A percentile compares a stretch with the other conserved stretches of the same genome.
Evolutionary conservation across 1,284 basidiomycete species (phyloP).

Genomic region (Malassezia brasiliensis): DNA sequence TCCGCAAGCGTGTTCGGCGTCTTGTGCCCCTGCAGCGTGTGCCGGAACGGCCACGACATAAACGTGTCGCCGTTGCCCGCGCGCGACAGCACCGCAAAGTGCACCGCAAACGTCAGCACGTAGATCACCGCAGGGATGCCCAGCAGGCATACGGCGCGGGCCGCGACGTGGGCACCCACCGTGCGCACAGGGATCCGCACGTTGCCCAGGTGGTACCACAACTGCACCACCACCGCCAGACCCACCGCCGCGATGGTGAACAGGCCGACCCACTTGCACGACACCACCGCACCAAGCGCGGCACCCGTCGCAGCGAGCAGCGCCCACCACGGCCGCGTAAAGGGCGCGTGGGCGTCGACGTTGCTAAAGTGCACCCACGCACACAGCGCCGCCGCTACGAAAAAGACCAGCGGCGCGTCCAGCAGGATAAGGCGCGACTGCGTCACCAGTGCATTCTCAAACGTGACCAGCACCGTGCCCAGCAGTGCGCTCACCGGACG

Average conservation of each 20-base stretch:
- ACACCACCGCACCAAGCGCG: constrained; percentile 78
- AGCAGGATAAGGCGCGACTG: constrained; percentile 94
- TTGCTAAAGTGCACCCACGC: constrained; percentile 83
- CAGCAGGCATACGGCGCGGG: constrained; percentile 80
- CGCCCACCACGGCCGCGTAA: constrained; percentile 79
- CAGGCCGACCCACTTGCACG: constrained; percentile 96
- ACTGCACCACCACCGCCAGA: constrained; percentile 68
- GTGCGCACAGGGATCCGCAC: constrained; percentile 64
- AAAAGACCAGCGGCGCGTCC: constrained; percentile 93
- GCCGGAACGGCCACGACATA: constrained; percentile 98
- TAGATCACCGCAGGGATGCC: constrained; percentile 75
- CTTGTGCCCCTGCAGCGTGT: constrained; percentile 77
- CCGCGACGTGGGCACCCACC: constrained; percentile 74
- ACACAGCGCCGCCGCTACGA: constrained; percentile 80
- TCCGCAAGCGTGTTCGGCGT: constrained; percentile 87
- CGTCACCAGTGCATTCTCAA: constrained; percentile 90
- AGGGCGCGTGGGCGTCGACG: constrained; percentile 65
- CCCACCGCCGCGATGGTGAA: constrained; percentile 97
- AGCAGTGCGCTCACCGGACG: constrained; percentile 71
- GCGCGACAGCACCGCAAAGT: constrained; percentile 76
- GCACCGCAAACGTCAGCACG: constrained; percentile 88
- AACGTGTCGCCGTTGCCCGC: constrained; percentile 95
- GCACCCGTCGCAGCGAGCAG: constrained; percentile 83
- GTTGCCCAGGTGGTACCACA: constrained; percentile 87
- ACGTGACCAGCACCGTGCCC: constrained; percentile 79